phyloP scores from a whole-genome alignment of 139 green algal genomes.

The Microglena sp. region DNA sequence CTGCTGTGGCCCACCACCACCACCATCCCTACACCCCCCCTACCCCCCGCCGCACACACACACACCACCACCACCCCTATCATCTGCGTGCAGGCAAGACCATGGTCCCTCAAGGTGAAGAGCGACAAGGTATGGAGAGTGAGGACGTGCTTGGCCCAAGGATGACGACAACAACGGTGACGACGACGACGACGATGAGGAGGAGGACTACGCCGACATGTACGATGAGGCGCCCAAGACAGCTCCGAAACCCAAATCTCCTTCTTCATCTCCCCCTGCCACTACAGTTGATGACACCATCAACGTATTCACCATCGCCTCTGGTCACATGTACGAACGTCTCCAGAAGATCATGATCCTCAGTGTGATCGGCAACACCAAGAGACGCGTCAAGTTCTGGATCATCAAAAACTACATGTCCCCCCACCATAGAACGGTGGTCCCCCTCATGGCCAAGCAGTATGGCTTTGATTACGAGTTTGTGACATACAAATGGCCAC shows the following conservation, averaged over 20 bases:
- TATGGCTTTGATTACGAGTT: conserved; percentile 92
- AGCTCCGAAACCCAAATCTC: not conserved
- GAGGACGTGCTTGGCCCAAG: conserved; percentile 61
- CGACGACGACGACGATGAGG: conserved; percentile 18
- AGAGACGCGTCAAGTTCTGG: conserved; percentile 93
- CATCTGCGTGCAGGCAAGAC: conserved; percentile 41
- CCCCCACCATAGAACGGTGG: conserved; percentile 47
- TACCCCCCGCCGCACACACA: no score
- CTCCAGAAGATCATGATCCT: conserved; percentile 99
- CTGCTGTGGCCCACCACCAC: no score
- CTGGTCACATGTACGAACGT: conserved; percentile 96
- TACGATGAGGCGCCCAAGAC: not conserved
- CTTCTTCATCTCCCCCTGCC: not conserved
- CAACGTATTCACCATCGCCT: conserved; percentile 96
- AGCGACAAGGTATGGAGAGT: conserved; percentile 55
- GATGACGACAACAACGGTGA: conserved; percentile 20
- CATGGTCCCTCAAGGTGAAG: conserved; percentile 66
- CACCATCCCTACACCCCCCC: no score
- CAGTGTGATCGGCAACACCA: conserved; percentile 78
- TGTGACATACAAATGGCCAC: conserved; percentile 98
- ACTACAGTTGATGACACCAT: conserved; percentile 35
- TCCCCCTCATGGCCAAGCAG: conserved; percentile 79
- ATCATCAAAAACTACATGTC: conserved; percentile 99
- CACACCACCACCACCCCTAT: no score
- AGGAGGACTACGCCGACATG: not conserved